Evolutionary conservation across 768 basidiomycete genomes (phyloP), one percentile per base, ranked within the genome.

Genomic region (Fomitopsis serialis): DNA sequence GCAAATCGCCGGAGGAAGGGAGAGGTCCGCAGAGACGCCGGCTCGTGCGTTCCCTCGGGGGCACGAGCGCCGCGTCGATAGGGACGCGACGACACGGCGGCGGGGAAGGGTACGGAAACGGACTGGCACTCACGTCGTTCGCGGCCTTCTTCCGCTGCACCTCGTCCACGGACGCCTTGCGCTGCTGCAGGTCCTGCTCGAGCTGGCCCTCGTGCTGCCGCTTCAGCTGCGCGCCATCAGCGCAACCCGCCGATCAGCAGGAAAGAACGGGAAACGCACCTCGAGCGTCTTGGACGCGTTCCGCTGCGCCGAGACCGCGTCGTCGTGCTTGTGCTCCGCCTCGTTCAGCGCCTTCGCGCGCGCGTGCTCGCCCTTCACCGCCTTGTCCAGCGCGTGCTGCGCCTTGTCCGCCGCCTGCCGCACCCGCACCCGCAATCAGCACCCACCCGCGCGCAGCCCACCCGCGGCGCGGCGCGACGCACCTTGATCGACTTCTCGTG

Each of bases 401-500:
- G 78, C 74, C 58, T 80, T 78, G n/a, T 74, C 69, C 21, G 67
- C 69, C 3, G 65, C 67, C 79, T 81, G 61, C 44, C 22, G 21
- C 6, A 25, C 17, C 15, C 46, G 46, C n/a, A n/a, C n/a, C n/a
- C n/a, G n/a, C n/a, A n/a, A n/a, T n/a, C n/a, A n/a, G n/a, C n/a
- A 40, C 15, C 19, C 37, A 40, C 15, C 37, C 37, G 8, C 37
- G 15, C 5, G 6, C 6, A 6, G 6, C 5, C 15, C 19, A 5
- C 37, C 7, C 13, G 6, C 13, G 19, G 6, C 15, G 37, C 6
- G 37, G 37, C 6, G 4, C 5, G 37, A 47, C 66, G 54, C 25
- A 79, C 81, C 71, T 82, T 84, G 53, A 74, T 69, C 23, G 77
- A 74, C 61, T 80, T 81, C 32, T 69, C 62, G 52, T 79, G 72